A percentile compares a stretch with the other conserved stretches of the same genome.
These are phyloP conservation scores for Rhodocollybia butyracea DNA, from an alignment of 768 basidiomycete species.

Conservation along the genomic window DNA sequence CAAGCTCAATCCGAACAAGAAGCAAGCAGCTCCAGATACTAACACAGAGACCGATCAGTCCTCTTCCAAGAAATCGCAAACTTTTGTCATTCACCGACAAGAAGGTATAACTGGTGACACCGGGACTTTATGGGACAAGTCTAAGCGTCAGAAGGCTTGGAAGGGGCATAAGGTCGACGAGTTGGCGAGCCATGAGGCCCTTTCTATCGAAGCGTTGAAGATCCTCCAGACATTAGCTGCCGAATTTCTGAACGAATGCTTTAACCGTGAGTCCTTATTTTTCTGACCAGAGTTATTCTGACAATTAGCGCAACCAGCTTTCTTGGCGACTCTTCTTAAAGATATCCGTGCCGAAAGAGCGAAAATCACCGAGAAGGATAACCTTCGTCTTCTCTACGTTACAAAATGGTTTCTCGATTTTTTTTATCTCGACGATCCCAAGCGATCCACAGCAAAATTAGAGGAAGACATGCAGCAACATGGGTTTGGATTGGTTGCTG, in stretches of 20 bases:
- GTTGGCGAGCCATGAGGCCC: slow-evolving; percentile 49
- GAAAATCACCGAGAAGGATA: slow-evolving; percentile 94
- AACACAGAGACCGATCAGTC: slow-evolving; percentile 19
- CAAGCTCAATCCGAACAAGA: slow-evolving; percentile 59
- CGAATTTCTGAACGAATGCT: slow-evolving; percentile 77
- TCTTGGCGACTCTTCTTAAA: slow-evolving; percentile 79
- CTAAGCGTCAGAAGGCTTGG: slow-evolving; percentile 57
- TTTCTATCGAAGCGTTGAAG: slow-evolving; percentile 60
- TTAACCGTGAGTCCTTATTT: slow-evolving; percentile 60
- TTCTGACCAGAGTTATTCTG: slow-evolving; percentile 13
- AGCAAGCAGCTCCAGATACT: slow-evolving; percentile 14
- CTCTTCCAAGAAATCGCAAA: slow-evolving; percentile 17
- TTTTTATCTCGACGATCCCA: slow-evolving; percentile 52
- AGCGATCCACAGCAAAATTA: slow-evolving; percentile 30
- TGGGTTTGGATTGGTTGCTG: slow-evolving; percentile 73
- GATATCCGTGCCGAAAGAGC: slow-evolving; percentile 91
- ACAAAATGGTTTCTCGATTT: slow-evolving; percentile 92
- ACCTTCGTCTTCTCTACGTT: slow-evolving; percentile 82
- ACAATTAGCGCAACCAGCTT: slow-evolving; percentile 51
- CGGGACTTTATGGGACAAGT: slow-evolving; percentile 67
- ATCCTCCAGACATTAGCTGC: slow-evolving; percentile 67
- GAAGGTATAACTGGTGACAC: slow-evolving; percentile 71
- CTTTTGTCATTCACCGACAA: slow-evolving; percentile 79
- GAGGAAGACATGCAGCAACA: slow-evolving; percentile 35
- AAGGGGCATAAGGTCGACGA: slow-evolving; percentile 66